Evolutionary conservation across 108 stramenopile species (phyloP).

Genomic region (Nitzschia sp.): DNA sequence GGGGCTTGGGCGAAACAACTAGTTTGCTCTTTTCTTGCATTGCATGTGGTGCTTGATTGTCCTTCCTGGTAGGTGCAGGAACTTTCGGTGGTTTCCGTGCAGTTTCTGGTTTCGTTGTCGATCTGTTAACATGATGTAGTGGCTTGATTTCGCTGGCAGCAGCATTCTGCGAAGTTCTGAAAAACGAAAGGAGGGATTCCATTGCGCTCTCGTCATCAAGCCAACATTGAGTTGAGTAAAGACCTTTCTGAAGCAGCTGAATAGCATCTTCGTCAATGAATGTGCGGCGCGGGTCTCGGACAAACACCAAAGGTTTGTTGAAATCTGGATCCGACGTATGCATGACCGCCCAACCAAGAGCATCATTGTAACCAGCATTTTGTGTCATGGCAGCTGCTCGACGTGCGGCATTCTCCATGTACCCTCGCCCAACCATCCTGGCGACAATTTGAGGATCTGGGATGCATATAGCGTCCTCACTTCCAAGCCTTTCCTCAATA

Average conservation of each 20-base stretch:
- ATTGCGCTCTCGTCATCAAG: background rate
- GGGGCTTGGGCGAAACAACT: background rate
- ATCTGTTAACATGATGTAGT: no score
- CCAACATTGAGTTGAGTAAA: background rate
- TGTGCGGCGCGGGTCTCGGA: constrained; percentile 16
- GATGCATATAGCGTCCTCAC: background rate
- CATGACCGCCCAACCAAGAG: constrained; percentile 74
- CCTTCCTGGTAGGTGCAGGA: no score
- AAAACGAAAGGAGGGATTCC: background rate
- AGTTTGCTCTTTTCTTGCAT: no score
- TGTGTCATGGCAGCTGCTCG: constrained; percentile 63
- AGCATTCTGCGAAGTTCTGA: background rate
- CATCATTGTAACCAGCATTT: constrained; percentile 60
- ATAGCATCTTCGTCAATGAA: constrained; percentile 29
- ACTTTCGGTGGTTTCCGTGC: no score
- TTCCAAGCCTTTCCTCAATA: constrained; percentile 22
- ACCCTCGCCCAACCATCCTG: constrained; percentile 46
- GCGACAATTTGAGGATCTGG: constrained; percentile 23
- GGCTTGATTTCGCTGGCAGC: no score
- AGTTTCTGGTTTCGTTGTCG: no score
- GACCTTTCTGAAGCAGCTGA: constrained; percentile 18
- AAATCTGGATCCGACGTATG: constrained; percentile 73
- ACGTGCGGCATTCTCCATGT: constrained; percentile 62
- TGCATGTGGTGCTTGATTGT: no score
- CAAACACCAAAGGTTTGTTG: constrained; percentile 56